Evolutionary conservation across 352 stramenopile genomes (phyloP), one percentile per base, ranked within the genome.

Genomic region (Phytophthora constricta): DNA sequence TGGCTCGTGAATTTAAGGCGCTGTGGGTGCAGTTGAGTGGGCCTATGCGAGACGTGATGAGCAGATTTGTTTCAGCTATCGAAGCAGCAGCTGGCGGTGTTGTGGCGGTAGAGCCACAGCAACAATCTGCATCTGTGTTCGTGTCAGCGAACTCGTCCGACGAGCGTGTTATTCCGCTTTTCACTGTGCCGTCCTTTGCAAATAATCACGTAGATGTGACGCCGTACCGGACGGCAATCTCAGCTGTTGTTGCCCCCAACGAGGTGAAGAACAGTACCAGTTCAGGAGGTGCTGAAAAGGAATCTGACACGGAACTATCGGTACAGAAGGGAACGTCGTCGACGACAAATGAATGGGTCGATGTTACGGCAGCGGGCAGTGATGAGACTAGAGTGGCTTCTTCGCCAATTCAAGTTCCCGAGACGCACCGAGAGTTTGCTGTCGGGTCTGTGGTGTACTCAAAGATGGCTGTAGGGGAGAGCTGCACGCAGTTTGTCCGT

Each of bases 31-130:
- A 60, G 16, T 55, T 91, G 5, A 86, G 67, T 31, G 81, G 79
- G 2, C 69, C 79, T 3, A 82, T 89, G n/a, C 71, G 73, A 33
- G 77, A 87, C 17, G 82, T 91, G n/a, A 76, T 82, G 57, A 70
- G 66, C 19, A 68, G 66, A 39, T 62, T 79, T 58, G 37, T 79
- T 16, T 10, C 66, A n/a, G 58, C 62, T 2, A 72, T 79, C 13
- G 67, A 76, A 31, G 52, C 58, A 43, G 28, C 43, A 57, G 62
- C 65, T 5, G 66, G 58, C 14, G 65, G 46, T 22, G 42, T 51
- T n/a, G 61, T 69, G n/a, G 70, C 62, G 16, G 42, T 78, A 8
- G 41, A 74, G 14, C 8, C 46, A 14, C 34, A 22, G 5, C 27
- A 60, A 31, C 17, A 58, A 52, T 22, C 11, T 17, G 25, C 22